These are phyloP conservation scores for Vitis amurensis DNA, from an alignment of 164 flowering plant genomes.

Conservation along the genomic window DNA sequence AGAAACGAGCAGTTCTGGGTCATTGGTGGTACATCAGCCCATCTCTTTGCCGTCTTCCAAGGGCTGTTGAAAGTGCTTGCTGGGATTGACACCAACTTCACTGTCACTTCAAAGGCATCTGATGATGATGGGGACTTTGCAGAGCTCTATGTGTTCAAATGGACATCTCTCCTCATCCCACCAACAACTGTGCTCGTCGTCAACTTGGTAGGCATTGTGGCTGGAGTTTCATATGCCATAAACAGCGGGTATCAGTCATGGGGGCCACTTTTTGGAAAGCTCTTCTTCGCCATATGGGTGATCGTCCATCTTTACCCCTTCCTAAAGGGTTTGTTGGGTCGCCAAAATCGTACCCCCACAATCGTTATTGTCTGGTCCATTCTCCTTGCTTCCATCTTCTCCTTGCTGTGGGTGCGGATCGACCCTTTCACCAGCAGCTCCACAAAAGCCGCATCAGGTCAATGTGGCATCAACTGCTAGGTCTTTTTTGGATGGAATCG, in stretches of 20 bases:
- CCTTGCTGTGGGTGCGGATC: conserved; percentile 91
- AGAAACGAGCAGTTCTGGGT: conserved; percentile 99
- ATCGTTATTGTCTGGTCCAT: conserved; percentile 95
- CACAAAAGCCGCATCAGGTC: conserved; percentile 47
- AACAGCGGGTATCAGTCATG: conserved; percentile 97
- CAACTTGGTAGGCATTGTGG: conserved; percentile 88
- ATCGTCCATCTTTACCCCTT: conserved; percentile 90
- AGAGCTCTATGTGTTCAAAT: conserved; percentile 88
- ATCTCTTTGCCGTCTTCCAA: conserved; percentile 95
- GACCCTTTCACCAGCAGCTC: conserved; percentile 71
- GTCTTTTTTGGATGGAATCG: not conserved
- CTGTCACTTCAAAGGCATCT: conserved; percentile 92
- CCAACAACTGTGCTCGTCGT: conserved; percentile 87
- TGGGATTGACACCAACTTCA: conserved; percentile 94
- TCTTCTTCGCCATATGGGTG: conserved; percentile 95
- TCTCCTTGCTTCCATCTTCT: conserved; percentile 95
- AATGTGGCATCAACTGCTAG: conserved; percentile 83
- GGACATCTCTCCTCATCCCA: conserved; percentile 93
- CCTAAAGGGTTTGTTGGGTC: conserved; percentile 90
- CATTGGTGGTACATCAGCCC: conserved; percentile 97
- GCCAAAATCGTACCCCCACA: conserved; percentile 89
- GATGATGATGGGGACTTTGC: conserved; percentile 96
- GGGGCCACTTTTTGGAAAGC: conserved; percentile 95
- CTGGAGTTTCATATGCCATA: conserved; percentile 89
- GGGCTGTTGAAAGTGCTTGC: conserved; percentile 91